Percentiles rank a stretch among this genome's conserved stretches.
These are phyloP conservation scores for Alternaria sp. DNA, from an alignment of 2,329 filamentous ascomycete genomes.

Conservation along the genomic window DNA sequence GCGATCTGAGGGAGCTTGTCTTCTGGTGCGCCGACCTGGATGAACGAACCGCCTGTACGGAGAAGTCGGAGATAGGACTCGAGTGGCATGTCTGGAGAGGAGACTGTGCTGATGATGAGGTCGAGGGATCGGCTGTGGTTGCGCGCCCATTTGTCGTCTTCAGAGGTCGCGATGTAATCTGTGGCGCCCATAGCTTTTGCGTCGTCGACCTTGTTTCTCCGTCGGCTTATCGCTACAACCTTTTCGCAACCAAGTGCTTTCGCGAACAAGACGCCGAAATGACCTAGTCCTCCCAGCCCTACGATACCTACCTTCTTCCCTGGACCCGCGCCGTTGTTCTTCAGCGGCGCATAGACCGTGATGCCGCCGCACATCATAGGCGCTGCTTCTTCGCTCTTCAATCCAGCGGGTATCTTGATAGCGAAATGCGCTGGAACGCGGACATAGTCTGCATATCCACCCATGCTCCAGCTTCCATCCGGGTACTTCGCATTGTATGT, in stretches of 20 bases:
- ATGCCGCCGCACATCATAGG: slow-evolving; percentile 81
- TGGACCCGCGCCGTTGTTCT: slow-evolving; percentile 69
- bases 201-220: slow-evolving; percentile 64
- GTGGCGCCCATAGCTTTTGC: slow-evolving; percentile 68
- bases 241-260: slow-evolving; percentile 73
- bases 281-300: slow-evolving; percentile 75
- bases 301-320: slow-evolving; percentile 75
- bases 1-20: slow-evolving; percentile 59
- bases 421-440: slow-evolving; percentile 65
- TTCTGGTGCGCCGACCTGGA: slow-evolving; percentile 74
- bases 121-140: slow-evolving; percentile 63
- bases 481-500: slow-evolving; percentile 67
- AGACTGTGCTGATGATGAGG: slow-evolving; percentile 66
- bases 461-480: slow-evolving; percentile 67
- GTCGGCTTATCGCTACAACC: slow-evolving; percentile 69
- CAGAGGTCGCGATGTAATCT: slow-evolving; percentile 62
- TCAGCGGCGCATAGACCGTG: slow-evolving; percentile 73
- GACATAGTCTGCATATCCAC: slow-evolving; percentile 65
- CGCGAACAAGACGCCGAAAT: slow-evolving; percentile 75
- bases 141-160: slow-evolving; percentile 63
- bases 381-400: slow-evolving; percentile 61
- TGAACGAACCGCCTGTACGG: slow-evolving; percentile 65
- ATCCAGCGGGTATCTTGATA: slow-evolving; percentile 60
- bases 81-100: slow-evolving; percentile 67
- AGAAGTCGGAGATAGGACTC: slow-evolving; percentile 67